Evolutionary conservation across 1,139 yeast species (phyloP).

Genomic region (Blastobotrys malaysiensis): DNA sequence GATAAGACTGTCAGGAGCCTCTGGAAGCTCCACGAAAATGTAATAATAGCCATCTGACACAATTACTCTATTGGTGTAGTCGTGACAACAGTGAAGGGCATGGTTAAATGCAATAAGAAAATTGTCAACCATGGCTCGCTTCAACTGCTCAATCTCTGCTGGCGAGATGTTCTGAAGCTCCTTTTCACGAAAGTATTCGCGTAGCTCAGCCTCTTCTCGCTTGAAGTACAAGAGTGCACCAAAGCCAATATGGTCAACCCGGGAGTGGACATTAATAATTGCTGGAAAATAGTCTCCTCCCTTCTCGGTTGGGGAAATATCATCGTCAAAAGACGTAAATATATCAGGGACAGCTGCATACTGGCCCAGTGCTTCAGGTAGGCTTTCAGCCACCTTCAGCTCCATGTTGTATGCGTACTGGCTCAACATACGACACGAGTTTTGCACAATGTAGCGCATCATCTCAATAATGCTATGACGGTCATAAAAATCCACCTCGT

Average conservation of each 20-base stretch:
- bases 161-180: neutral
- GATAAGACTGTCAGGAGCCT: neutral
- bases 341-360: neutral
- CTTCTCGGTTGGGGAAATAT: neutral
- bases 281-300: neutral
- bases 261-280: neutral
- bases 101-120: neutral
- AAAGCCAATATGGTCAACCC: neutral
- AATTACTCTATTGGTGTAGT: neutral
- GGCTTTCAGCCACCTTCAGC: neutral
- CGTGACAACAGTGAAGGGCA: neutral
- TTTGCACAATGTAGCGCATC: neutral
- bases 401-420: neutral
- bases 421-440: neutral
- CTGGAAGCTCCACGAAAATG: neutral
- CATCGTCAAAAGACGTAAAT: neutral
- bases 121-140: neutral
- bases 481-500: neutral
- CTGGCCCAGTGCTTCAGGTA: neutral
- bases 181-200: neutral
- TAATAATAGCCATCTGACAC: neutral
- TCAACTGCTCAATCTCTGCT: neutral
- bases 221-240: neutral
- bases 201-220: neutral
- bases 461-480: neutral